Conservation (phyloP, 768 basidiomycete species). For the Rhizopogon sp. region DNA sequence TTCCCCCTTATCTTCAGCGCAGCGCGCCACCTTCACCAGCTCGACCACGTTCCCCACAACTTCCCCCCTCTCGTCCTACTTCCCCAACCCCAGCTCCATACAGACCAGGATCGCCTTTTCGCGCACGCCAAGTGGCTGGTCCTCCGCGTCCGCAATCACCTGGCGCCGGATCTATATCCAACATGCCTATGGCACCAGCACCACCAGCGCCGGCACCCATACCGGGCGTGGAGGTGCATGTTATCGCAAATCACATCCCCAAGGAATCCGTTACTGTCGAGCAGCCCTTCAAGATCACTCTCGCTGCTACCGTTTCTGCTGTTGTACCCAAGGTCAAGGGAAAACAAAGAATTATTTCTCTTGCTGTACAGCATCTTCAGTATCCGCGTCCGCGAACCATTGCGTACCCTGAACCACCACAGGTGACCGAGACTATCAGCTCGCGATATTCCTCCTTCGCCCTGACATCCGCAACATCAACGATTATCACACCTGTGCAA, state of each 20-base stretch:
- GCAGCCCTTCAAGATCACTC: slow-evolving; percentile 54
- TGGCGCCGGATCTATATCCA: slow-evolving; percentile 21
- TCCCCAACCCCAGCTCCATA: slow-evolving; percentile 49
- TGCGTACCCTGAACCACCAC: slow-evolving; percentile 4
- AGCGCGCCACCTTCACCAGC: slow-evolving; percentile 34
- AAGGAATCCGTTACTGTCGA: slow-evolving; percentile 42
- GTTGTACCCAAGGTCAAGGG: slow-evolving; percentile 28
- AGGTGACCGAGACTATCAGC: not conserved
- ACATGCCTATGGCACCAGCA: slow-evolving; percentile 5
- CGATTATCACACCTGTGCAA: slow-evolving; percentile 3
- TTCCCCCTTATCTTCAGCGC: slow-evolving; percentile 75
- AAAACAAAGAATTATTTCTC: slow-evolving; percentile 37
- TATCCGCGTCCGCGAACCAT: slow-evolving; percentile 28
- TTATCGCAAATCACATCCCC: slow-evolving; percentile 48
- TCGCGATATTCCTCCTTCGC: slow-evolving; percentile 7
- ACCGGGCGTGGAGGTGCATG: slow-evolving; percentile 50
- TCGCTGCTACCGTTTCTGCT: slow-evolving; percentile 49
- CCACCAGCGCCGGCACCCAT: slow-evolving; percentile 16
- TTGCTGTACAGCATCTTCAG: slow-evolving; percentile 67
- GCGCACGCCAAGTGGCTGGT: slow-evolving; percentile 29
- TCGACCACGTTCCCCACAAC: slow-evolving; percentile 57
- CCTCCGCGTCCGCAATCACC: slow-evolving; percentile 26
- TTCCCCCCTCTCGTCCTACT: slow-evolving; percentile 44
- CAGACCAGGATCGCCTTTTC: slow-evolving; percentile 39
- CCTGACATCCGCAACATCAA: slow-evolving; percentile 3